Evolutionary conservation across 1,284 basidiomycete genomes (phyloP), one percentile per base, ranked within the genome.

Genomic region (Ganoderma leucocontextum): DNA sequence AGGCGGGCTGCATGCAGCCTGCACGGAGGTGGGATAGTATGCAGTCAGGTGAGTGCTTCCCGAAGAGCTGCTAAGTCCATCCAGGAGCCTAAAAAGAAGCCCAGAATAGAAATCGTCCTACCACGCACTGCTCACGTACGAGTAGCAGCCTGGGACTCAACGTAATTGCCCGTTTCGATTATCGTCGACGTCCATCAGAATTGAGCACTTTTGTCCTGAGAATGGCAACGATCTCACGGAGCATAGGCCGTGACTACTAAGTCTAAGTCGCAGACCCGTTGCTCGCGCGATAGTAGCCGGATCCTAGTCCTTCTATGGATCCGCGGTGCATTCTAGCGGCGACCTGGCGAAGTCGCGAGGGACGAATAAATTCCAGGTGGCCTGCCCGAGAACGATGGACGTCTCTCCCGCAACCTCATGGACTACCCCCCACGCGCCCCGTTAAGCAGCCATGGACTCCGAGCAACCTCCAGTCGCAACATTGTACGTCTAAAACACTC

Each of bases 141-240:
- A n/a, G n/a, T n/a, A n/a, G 47, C 47, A 49, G 47, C 25, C 47
- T 49, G 47, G 47, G 47, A 49, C 47, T 49, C 47, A 49, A 49
- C 47, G 47, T 49, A 49, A 49, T 25, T 25, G 22, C 22, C 47
- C 47, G 47, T 49, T 49, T 49, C 47, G 47, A 47, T 49, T 49
- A 22, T 25, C 10, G 2, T 22, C 47, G 22, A 22, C 10, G 2
- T 22, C 47, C 47, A 22, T 49, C 22, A 49, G 47, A 49, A 49
- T 9, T 22, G 22, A 49, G 47, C 10, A 25, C n/a, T 47, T 49
- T 25, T 49, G 47, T 22, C 47, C 47, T 25, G 47, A 10, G 22
- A 25, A 49, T 12, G 47, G 47, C 22, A 49, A 13, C 22, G 47
- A 49, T 49, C 22, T 5, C 47, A 49, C 47, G 47, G 47, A 49